Percentiles rank a stretch among this genome's conserved stretches.
phyloP scores from a whole-genome alignment of 2,329 filamentous ascomycete genomes.

The Pseudopithomyces maydicus region DNA sequence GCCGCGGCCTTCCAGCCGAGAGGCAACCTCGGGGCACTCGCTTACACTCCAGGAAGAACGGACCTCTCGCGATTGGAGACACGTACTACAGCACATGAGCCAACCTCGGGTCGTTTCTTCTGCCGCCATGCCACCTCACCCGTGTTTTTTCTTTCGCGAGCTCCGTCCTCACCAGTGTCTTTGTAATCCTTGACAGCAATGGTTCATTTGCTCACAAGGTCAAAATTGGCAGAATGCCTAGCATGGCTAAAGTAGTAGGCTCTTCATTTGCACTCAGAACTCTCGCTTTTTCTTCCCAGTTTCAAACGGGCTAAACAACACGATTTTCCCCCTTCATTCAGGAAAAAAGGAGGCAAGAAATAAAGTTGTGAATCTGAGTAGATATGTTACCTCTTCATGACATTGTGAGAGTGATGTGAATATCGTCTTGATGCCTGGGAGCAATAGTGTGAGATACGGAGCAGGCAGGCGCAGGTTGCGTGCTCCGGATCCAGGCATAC shows the following conservation, averaged over 20 bases:
- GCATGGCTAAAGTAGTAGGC: too few relatives aligned
- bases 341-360: too few relatives aligned
- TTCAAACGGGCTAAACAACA: too few relatives aligned
- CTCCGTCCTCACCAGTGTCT: neutral
- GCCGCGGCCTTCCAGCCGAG: neutral
- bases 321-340: too few relatives aligned
- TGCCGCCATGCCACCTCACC: neutral
- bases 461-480: neutral
- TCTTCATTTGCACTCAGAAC: too few relatives aligned
- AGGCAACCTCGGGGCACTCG: conserved; percentile 1
- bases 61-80: conserved; percentile 15
- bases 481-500: conserved; percentile 9
- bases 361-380: too few relatives aligned
- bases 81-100: conserved; percentile 14
- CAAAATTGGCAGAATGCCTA: too few relatives aligned
- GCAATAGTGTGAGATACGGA: too few relatives aligned
- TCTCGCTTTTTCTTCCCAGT: too few relatives aligned
- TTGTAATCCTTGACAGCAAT: neutral
- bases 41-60: neutral
- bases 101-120: neutral
- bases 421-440: too few relatives aligned
- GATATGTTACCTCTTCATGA: too few relatives aligned
- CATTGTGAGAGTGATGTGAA: too few relatives aligned
- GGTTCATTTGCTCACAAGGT: neutral
- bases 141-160: neutral